Evolutionary conservation across 352 stramenopile genomes (phyloP), one percentile per base, ranked within the genome.

Genomic region (Thraustotheca clavata): DNA sequence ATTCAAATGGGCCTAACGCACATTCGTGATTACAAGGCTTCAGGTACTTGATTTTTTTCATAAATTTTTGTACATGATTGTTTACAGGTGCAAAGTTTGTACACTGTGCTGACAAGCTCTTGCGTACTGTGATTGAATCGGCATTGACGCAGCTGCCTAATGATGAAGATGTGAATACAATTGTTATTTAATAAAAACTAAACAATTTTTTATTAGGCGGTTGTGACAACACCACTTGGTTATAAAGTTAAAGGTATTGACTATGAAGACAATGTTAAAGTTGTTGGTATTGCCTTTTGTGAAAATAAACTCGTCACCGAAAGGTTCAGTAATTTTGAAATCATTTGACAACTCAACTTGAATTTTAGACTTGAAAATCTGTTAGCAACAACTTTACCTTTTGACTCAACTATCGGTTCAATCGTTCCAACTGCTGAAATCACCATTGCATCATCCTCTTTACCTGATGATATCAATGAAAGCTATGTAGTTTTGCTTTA

Each of bases 1-100:
- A 79, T 94, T 32, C 82, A 91, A 68, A 72, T 90, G 24, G 80
- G 82, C 33, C 89, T 94, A 68, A 87, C 82, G 27, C 73, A 79
- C n/a, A 75, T 94, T 47, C 84, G 84, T 47, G 78, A 88, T 68
- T 84, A 77, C 59, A 74, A 86, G 29, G 14, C 46, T 16, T 36
- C 12, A 33, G 43, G 24, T 59, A 52, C 2, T 8, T 24, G 24
- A 7, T 52, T 18, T 7, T 24, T 9, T 35, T 14, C 9, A 3
- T 20, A 31, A 6, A 52, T 18, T 52, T 11, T 35, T 14, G n/a
- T 1, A 9, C 16, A 7, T 7, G 4, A 18, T 62, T 22, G 9
- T 43, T 26, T 57, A 33, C 20, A 87, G 78, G 78, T 35, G 67
- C 69, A 18, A 76, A 77, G 20, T 94, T 94, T 63, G 69, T 77